These are phyloP conservation scores for Cornus florida DNA, from an alignment of 148 eudicot genomes.

Conservation along the genomic window DNA sequence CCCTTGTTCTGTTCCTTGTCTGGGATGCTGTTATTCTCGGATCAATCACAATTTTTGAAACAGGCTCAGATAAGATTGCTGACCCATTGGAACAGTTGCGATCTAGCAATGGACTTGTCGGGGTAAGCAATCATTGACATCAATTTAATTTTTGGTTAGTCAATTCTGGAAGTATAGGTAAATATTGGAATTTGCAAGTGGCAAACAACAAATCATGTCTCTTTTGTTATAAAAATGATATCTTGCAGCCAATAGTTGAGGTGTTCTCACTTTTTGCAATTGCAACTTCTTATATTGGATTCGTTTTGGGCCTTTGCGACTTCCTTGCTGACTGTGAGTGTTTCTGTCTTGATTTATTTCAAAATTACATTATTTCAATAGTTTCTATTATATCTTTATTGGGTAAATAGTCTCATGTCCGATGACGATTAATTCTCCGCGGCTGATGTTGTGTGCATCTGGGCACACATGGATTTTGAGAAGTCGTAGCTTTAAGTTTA, in stretches of 20 bases:
- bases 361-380: too few species aligned
- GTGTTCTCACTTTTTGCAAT: constrained; percentile 84
- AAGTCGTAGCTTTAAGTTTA: not conserved
- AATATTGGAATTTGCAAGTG: not conserved
- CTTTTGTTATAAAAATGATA: not conserved
- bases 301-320: constrained; percentile 86
- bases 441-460: not conserved
- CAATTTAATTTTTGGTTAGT: not conserved
- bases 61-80: constrained; percentile 42
- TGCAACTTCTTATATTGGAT: constrained; percentile 91
- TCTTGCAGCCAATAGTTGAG: constrained; percentile 84
- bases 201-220: not conserved
- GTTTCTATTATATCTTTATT: too few species aligned
- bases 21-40: constrained; percentile 98
- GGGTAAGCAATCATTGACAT: constrained; percentile 44
- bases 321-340: constrained; percentile 88
- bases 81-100: constrained; percentile 79
- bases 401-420: not conserved
- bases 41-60: constrained; percentile 41
- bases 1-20: constrained; percentile 70
- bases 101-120: constrained; percentile 69
- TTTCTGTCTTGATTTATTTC: constrained; percentile 4
- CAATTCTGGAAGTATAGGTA: not conserved
- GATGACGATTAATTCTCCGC: not conserved
- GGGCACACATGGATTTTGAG: not conserved